Evolutionary conservation across 495 filamentous ascomycete species (phyloP), one percentile per base, ranked within the genome.

Genomic region (Tuber magnatum): DNA sequence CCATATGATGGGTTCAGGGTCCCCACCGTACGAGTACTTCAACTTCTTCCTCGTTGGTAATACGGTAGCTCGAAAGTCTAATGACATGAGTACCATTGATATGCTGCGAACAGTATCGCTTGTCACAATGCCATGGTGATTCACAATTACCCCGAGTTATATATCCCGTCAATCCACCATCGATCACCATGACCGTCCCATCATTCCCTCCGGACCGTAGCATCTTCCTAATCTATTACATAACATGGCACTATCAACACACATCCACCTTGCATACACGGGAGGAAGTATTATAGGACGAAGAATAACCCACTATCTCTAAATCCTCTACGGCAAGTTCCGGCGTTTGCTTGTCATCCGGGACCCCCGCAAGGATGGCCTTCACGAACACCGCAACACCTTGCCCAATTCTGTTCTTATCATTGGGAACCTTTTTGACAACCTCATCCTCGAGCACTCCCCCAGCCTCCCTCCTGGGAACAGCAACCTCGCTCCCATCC

Each of bases 321-420:
- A 94, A 82, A 86, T 94, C 92, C 24, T 84, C 87, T 80, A 92
- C 84, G 41, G 90, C 92, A 80, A 91, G 85, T 80, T 91, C 89
- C 3, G 90, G 89, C 0, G 84, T 46, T 83, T 93, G 90, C 71
- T 83, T 84, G 5, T 84, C 82, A 82, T 91, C 86, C 28, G 84
- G 80, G 38, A 70, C 12, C n/a, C 80, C 80, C 72, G 85, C 82
- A 12, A 83, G 71, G 69, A 94, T 81, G 20, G 86, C 84, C 79
- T 88, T 84, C 2, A 86, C 92, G 87, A 92, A 94, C 6, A 86
- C 90, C 40, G 85, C 84, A 16, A 94, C 86, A 81, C 94, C 92
- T 40, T 88, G 85, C 77, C 85, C 86, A 9, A 94, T 91, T 18
- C 91, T 89, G 72, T 77, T 84, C 5, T 85, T 87, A 74, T 88